These are phyloP conservation scores for Candida pini DNA, from an alignment of 805 yeast genomes.

Conservation along the genomic window DNA sequence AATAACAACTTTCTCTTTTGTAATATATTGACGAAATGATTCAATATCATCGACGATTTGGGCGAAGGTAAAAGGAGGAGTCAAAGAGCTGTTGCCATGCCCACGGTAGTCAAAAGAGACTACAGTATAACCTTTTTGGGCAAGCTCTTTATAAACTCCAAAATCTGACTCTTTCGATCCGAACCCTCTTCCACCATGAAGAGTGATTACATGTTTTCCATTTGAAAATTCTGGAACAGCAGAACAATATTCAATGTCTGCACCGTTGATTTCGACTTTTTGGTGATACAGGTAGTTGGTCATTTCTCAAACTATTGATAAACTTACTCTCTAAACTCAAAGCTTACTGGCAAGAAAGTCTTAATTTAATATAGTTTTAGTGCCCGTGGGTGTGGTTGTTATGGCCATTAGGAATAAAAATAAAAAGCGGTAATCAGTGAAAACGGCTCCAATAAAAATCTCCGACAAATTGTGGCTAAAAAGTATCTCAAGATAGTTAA, in stretches of 20 bases:
- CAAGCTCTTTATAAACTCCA: slow-evolving; percentile 15
- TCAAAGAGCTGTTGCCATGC: slow-evolving; percentile 18
- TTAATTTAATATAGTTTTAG: too few species aligned
- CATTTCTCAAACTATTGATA: too few species aligned
- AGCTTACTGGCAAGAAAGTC: too few species aligned
- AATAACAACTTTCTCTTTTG: slow-evolving; percentile 10
- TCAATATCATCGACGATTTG: slow-evolving; percentile 22
- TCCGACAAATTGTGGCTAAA: too few species aligned
- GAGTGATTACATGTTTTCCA: slow-evolving; percentile 16
- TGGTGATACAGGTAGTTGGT: too few species aligned
- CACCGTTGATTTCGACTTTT: slow-evolving; percentile 11
- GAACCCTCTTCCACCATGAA: slow-evolving; percentile 24
- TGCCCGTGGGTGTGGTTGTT: too few species aligned
- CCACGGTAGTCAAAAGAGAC: slow-evolving; percentile 22
- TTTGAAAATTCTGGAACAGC: slow-evolving; percentile 7
- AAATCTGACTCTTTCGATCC: slow-evolving; percentile 19
- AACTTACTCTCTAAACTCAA: too few species aligned
- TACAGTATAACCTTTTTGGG: slow-evolving; percentile 16
- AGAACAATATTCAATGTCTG: slow-evolving; percentile 11
- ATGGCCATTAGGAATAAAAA: too few species aligned
- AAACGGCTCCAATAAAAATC: too few species aligned
- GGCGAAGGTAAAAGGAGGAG: slow-evolving; percentile 18
- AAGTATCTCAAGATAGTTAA: too few species aligned
- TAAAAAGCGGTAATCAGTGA: too few species aligned
- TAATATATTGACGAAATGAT: slow-evolving; percentile 11